phyloP scores from a whole-genome alignment of 805 yeast species.

The Ogataea kodamae region DNA sequence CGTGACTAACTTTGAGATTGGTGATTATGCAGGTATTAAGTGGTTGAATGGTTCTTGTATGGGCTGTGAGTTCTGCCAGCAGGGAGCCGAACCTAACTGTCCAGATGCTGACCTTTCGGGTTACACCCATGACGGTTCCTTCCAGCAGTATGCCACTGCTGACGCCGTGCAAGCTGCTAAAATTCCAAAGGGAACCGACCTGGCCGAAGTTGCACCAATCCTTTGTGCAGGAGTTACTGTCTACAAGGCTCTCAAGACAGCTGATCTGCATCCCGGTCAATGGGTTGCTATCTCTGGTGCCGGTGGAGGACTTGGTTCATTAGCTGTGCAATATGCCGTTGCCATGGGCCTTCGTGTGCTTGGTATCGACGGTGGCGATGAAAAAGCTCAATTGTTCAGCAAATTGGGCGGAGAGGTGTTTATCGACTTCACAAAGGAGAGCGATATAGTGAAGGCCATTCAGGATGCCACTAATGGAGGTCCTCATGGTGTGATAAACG shows the following conservation, averaged over 20 bases:
- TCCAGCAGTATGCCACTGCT: constrained; percentile 88
- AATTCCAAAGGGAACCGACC: constrained; percentile 70
- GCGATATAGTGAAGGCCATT: constrained; percentile 42
- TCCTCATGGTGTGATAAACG: constrained; percentile 68
- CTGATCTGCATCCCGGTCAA: constrained; percentile 70
- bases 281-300: constrained; percentile 81
- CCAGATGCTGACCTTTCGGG: constrained; percentile 71
- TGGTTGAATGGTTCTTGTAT: constrained; percentile 80
- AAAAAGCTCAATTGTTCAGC: constrained; percentile 51
- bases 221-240: constrained; percentile 91
- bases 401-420: constrained; percentile 61
- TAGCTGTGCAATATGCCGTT: constrained; percentile 72
- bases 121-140: constrained; percentile 86
- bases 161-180: constrained; percentile 84
- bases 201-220: constrained; percentile 75
- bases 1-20: constrained; percentile 68
- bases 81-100: constrained; percentile 69
- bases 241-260: constrained; percentile 84
- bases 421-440: constrained; percentile 49
- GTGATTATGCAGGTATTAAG: constrained; percentile 80
- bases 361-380: constrained; percentile 76
- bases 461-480: constrained; percentile 47
- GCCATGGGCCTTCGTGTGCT: constrained; percentile 73
- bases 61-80: constrained; percentile 71
- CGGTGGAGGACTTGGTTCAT: constrained; percentile 77